These are phyloP conservation scores for Rhinocladiella similis DNA, from an alignment of 2,329 filamentous ascomycete genomes.

Conservation along the genomic window DNA sequence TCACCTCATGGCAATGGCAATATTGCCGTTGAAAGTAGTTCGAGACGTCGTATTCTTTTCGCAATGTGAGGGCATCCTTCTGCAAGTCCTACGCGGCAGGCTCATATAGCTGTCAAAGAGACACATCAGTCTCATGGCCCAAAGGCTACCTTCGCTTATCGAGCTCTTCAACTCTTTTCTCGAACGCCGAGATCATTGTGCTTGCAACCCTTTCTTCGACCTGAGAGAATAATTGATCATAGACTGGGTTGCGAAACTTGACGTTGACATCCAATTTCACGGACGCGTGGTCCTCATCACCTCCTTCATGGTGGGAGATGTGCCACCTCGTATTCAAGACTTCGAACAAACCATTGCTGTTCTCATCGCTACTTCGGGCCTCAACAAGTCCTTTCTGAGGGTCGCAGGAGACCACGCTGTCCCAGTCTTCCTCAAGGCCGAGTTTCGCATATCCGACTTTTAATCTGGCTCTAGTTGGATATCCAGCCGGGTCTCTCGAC, in stretches of 20 bases:
- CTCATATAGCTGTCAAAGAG: too few species aligned
- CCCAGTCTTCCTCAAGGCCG: slow-evolving; percentile 76
- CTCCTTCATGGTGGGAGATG: slow-evolving; percentile 36
- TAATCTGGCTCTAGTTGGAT: slow-evolving; percentile 73
- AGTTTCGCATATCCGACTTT: slow-evolving; percentile 77
- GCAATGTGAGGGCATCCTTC: not conserved
- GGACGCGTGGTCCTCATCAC: slow-evolving; percentile 58
- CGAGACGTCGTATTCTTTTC: too few species aligned
- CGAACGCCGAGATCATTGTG: slow-evolving; percentile 92
- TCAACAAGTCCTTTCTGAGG: slow-evolving; percentile 68
- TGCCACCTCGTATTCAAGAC: slow-evolving; percentile 47
- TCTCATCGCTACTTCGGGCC: slow-evolving; percentile 61
- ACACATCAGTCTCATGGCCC: not conserved
- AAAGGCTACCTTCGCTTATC: slow-evolving; percentile 5
- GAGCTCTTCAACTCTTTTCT: slow-evolving; percentile 69
- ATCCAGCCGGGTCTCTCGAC: slow-evolving; percentile 59
- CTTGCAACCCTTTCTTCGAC: slow-evolving; percentile 82
- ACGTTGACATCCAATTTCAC: slow-evolving; percentile 78
- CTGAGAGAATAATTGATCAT: slow-evolving; percentile 76
- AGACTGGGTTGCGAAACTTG: slow-evolving; percentile 84
- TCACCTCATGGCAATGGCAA: too few species aligned
- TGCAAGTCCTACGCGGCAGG: too few species aligned
- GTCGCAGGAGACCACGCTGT: slow-evolving; percentile 75
- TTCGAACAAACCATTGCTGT: slow-evolving; percentile 51
- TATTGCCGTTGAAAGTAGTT: too few species aligned